phyloP scores from a whole-genome alignment of 306 rosid genomes.

The Pyrus pyrifolia region DNA sequence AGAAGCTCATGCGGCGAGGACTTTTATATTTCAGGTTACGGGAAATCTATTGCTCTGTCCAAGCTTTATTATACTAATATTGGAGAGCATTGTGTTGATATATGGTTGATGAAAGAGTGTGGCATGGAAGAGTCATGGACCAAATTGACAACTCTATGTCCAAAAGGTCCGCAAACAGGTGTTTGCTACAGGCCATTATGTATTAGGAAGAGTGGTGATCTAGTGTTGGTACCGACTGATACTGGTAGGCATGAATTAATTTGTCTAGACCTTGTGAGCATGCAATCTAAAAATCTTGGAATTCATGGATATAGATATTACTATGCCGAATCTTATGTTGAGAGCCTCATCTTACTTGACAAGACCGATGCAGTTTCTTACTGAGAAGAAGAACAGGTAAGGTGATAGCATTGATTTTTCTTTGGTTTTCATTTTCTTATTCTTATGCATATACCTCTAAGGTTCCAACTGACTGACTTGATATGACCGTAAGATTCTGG shows the following conservation, averaged over 20 bases:
- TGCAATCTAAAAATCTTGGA: not conserved
- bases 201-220: not conserved
- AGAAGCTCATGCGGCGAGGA: not conserved
- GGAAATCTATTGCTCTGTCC: not conserved
- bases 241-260: not conserved
- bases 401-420: too few species aligned
- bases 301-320: not conserved
- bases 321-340: not conserved
- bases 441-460: too few species aligned
- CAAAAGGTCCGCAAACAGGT: not conserved
- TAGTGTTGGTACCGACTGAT: not conserved
- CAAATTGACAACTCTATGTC: not conserved
- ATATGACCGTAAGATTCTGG: too few species aligned
- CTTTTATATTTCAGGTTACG: not conserved
- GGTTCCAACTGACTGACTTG: too few species aligned
- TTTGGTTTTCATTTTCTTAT: too few species aligned
- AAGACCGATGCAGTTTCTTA: not conserved
- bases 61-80: too few species aligned
- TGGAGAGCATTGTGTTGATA: not conserved
- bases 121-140: not conserved
- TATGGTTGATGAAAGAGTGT: not conserved
- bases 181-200: not conserved
- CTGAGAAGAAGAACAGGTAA: not conserved
- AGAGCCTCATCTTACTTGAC: not conserved
- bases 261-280: not conserved